Evolutionary conservation across 306 rosid genomes (phyloP), one percentile per base, ranked within the genome.

Genomic region (Comarum palustre): DNA sequence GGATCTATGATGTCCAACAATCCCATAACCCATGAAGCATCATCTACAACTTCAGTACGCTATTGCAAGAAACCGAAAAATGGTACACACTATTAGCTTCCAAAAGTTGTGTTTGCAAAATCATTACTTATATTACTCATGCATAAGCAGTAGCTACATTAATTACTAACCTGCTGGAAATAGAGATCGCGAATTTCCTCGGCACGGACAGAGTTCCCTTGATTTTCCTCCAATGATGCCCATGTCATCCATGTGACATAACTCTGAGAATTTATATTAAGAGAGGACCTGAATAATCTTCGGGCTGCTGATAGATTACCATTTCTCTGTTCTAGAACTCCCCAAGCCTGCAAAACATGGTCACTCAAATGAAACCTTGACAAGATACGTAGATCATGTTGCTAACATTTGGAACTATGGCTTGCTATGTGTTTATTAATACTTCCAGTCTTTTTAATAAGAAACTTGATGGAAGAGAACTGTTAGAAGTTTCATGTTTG

Each of bases 221-320:
- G 95, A 65, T 85, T 92, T 81, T 94, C 97, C 81, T 94, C 98
- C 34, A 94, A 57, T 74, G 92, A 47, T 68, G 98, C 98, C 98
- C 98, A 94, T 20, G 98, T 91, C 98, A 94, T 89, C 98, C 98
- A 94, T 61, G 98, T 91, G 68, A 91, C 85, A 69, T 84, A 91
- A 83, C 98, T 94, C 84, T 91, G 98, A 78, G 98, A 94, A 72
- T 89, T 91, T 78, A 91, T 80, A 71, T 86, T 86, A 32, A 94
- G 83, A 9, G 97, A 94, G 72, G 95, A 86, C 82, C 93, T 84
- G 80, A 87, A 94, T 71, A 91, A 84, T 85, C 97, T 86, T 29
- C 96, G 84, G 7, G 98, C 96, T 38, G 94, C 83, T 55, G 91
- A 82, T 52, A 88, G 77, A 73, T 94, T 91, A 25, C 94, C 96